Base-by-base conservation (phyloP, 1,139 yeast genomes). In the Saccharomycopsis hybrid region DNA sequence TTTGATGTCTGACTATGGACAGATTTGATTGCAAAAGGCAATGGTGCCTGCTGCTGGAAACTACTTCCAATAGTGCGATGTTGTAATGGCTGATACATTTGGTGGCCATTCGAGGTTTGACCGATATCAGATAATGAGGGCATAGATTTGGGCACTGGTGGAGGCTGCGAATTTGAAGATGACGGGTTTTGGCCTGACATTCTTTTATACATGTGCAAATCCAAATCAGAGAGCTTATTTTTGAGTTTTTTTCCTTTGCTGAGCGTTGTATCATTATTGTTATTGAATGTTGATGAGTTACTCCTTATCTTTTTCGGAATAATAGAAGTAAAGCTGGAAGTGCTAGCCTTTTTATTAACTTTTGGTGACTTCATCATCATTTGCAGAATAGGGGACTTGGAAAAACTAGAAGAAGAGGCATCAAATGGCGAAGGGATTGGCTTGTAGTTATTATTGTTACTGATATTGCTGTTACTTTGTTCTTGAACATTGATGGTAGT, bases 391-490 rank as follows among this genome's bases (percentile, higher is more conserved):
- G 53, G 53, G 5, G 49, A 43, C n/a, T 45, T 40, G 47, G 48
- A 4, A 40, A 8, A 13, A 44, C 36, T 9, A n/a, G n/a, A n/a
- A n/a, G n/a, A n/a, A 37, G 28, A 45, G 24, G 41, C 18, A 5
- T 37, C 46, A 43, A 48, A 48, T 9, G 50, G 50, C 29, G 50
- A 48, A 8, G 47, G 42, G 3, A 48, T 48, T 11, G 50, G 47
- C 39, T 43, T 48, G 33, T 45, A 39, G 18, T 5, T 18, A 13
- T n/a, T 36, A 8, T 9, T n/a, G 39, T 36, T 13, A 9, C 7
- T 36, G 33, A 31, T 31, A 9, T 31, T 9, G 5, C 8, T 5
- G 24, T 8, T 36, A 24, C 39, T 42, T n/a, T n/a, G n/a, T n/a
- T n/a, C n/a, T n/a, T n/a, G n/a, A n/a, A n/a, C n/a, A 27, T 24